Conservation (phyloP, 2,329 filamentous ascomycete genomes). For the Neoarthrinium moseri region DNA sequence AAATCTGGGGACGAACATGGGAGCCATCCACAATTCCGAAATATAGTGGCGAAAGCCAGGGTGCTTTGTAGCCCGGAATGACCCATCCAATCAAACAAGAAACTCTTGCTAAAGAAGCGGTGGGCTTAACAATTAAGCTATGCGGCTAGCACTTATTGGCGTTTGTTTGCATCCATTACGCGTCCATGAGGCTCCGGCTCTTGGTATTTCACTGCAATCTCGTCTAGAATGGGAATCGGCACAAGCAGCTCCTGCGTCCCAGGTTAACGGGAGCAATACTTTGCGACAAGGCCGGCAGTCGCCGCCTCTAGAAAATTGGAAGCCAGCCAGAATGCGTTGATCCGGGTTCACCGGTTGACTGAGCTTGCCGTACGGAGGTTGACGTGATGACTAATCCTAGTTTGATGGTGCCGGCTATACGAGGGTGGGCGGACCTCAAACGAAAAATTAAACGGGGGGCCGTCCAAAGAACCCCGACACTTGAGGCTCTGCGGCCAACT, state of each 20-base stretch:
- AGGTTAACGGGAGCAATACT: too few relatives aligned
- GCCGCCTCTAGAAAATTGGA: too few relatives aligned
- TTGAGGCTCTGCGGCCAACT: background rate
- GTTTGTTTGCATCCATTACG: too few relatives aligned
- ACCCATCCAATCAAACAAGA: conserved; percentile 15
- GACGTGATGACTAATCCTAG: too few relatives aligned
- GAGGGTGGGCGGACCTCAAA: background rate
- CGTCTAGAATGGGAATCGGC: too few relatives aligned
- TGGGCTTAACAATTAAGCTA: background rate
- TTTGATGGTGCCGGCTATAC: background rate
- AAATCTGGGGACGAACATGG: conserved; percentile 67
- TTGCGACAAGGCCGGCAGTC: too few relatives aligned
- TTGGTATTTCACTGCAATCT: too few relatives aligned
- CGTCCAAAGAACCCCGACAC: background rate
- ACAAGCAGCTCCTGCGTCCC: too few relatives aligned
- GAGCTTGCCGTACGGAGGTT: too few relatives aligned
- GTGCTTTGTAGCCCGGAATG: conserved; percentile 57
- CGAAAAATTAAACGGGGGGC: background rate
- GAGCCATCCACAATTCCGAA: conserved; percentile 57
- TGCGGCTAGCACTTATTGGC: conserved; percentile 1
- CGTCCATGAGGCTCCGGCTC: too few relatives aligned
- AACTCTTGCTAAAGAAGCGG: background rate
- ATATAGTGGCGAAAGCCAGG: conserved; percentile 65
- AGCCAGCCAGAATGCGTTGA: too few relatives aligned
- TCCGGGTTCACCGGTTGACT: too few relatives aligned